phyloP scores from a whole-genome alignment of 1,284 basidiomycete genomes.

The Leccinum subrobustum region DNA sequence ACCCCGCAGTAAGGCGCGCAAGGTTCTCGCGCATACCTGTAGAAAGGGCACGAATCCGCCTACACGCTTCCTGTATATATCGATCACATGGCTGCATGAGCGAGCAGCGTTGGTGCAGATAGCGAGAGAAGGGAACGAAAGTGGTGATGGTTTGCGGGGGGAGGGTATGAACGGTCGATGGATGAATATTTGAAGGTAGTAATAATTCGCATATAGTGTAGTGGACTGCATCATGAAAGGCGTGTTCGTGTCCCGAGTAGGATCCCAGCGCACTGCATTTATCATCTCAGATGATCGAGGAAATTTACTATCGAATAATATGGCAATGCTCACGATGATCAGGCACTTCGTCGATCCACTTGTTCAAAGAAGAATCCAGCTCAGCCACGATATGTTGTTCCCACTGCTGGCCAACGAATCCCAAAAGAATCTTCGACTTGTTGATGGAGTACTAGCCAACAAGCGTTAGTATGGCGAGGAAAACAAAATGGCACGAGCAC shows the following conservation, averaged over 20 bases:
- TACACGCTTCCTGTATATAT: constrained; percentile 46
- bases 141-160: constrained; percentile 52
- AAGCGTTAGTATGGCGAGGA: neutral
- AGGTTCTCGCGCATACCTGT: constrained; percentile 33
- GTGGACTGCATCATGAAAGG: constrained; percentile 72
- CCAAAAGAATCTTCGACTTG: constrained; percentile 57
- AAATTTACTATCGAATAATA: neutral
- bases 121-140: constrained; percentile 71
- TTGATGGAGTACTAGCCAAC: constrained; percentile 66
- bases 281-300: constrained; percentile 3
- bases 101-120: constrained; percentile 85
- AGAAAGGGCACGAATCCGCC: constrained; percentile 36
- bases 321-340: constrained; percentile 50
- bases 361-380: constrained; percentile 73
- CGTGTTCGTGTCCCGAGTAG: constrained; percentile 51
- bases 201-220: constrained; percentile 64
- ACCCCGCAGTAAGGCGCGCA: neutral
- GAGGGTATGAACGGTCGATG: constrained; percentile 83
- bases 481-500: neutral
- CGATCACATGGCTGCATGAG: constrained; percentile 72
- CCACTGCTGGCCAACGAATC: constrained; percentile 59
- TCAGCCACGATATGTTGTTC: constrained; percentile 74
- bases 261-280: constrained; percentile 69
- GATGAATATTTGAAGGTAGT: constrained; percentile 74
- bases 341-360: constrained; percentile 74